These are phyloP conservation scores for Cryptococcus sp. DNA, from an alignment of 1,284 basidiomycete species.

Conservation along the genomic window DNA sequence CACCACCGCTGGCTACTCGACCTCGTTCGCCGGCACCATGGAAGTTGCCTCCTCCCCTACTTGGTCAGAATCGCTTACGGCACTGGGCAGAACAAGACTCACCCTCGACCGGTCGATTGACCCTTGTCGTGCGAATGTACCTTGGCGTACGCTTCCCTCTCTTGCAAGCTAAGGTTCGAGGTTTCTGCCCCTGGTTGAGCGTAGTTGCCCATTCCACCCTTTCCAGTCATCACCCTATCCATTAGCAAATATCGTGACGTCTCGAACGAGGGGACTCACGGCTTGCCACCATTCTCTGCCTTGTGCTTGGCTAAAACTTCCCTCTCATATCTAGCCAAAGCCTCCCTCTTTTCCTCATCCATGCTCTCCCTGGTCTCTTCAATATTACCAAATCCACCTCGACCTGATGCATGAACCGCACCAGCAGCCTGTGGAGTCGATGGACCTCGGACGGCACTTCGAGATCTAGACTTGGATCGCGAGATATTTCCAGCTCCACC, in stretches of 20 bases:
- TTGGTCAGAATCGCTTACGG: background rate
- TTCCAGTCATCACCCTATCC: slow-evolving; percentile 31
- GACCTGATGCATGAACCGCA: slow-evolving; percentile 15
- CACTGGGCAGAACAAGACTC: slow-evolving; percentile 7
- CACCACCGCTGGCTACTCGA: slow-evolving; percentile 14
- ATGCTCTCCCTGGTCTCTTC: slow-evolving; percentile 29
- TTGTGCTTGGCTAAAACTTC: slow-evolving; percentile 34
- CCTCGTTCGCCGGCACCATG: slow-evolving; percentile 19
- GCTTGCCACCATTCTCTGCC: slow-evolving; percentile 27
- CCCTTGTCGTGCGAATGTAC: slow-evolving; percentile 26
- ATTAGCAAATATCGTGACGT: background rate
- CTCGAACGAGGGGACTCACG: slow-evolving; percentile 33
- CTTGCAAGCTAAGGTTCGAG: slow-evolving; percentile 31
- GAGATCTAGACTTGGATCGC: slow-evolving; percentile 24
- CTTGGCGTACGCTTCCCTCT: slow-evolving; percentile 39
- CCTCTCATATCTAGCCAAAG: slow-evolving; percentile 30
- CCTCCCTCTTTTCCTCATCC: slow-evolving; percentile 30
- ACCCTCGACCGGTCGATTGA: slow-evolving; percentile 36
- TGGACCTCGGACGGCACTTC: slow-evolving; percentile 15
- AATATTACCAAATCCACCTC: slow-evolving; percentile 48
- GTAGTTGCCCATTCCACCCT: slow-evolving; percentile 43
- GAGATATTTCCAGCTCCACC: slow-evolving; percentile 47
- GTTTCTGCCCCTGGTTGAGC: slow-evolving; percentile 23
- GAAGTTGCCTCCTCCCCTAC: slow-evolving; percentile 41
- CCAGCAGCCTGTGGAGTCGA: background rate